Conservation (phyloP, 1,139 yeast species). For the Lodderomyces metapsilosis region DNA sequence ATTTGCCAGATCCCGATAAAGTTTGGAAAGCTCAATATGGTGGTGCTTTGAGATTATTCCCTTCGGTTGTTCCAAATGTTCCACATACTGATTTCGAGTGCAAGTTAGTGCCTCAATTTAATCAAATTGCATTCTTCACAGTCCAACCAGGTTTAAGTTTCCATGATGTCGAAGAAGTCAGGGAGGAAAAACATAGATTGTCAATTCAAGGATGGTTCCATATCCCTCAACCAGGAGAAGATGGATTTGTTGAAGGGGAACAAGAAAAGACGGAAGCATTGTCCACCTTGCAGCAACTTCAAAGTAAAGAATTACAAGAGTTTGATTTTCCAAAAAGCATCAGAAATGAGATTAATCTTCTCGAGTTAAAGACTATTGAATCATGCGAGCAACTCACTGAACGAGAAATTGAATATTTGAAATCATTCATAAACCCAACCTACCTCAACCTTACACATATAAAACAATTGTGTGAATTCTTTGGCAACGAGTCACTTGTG, state of each 20-base stretch:
- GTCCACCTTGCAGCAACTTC: slow-evolving; percentile 78
- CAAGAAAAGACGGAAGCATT: slow-evolving; percentile 73
- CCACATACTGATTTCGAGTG: slow-evolving; percentile 75
- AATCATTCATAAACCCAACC: slow-evolving; percentile 54
- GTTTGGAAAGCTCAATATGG: slow-evolving; percentile 88
- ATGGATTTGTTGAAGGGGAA: slow-evolving; percentile 77
- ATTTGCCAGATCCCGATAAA: slow-evolving; percentile 88
- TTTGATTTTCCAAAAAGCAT: slow-evolving; percentile 73
- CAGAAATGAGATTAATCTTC: slow-evolving; percentile 32
- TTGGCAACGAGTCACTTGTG: slow-evolving; percentile 66
- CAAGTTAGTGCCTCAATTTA: slow-evolving; percentile 86
- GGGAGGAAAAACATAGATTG: slow-evolving; percentile 82
- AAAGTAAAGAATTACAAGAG: slow-evolving; percentile 72
- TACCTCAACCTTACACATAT: slow-evolving; percentile 35
- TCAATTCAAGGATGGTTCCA: slow-evolving; percentile 99
- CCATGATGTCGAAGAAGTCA: slow-evolving; percentile 97
- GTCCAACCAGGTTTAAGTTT: slow-evolving; percentile 96
- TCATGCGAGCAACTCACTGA: slow-evolving; percentile 19
- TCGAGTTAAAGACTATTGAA: slow-evolving; percentile 28
- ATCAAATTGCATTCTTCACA: slow-evolving; percentile 91
- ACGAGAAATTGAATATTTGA: slow-evolving; percentile 47
- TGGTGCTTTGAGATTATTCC: slow-evolving; percentile 85
- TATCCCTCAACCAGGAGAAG: slow-evolving; percentile 90
- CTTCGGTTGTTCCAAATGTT: slow-evolving; percentile 83
- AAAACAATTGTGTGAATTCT: slow-evolving; percentile 44